Percentiles rank a stretch among this genome's conserved stretches.
phyloP scores from a whole-genome alignment of 345 rosid species.

The Raphanus sativus region DNA sequence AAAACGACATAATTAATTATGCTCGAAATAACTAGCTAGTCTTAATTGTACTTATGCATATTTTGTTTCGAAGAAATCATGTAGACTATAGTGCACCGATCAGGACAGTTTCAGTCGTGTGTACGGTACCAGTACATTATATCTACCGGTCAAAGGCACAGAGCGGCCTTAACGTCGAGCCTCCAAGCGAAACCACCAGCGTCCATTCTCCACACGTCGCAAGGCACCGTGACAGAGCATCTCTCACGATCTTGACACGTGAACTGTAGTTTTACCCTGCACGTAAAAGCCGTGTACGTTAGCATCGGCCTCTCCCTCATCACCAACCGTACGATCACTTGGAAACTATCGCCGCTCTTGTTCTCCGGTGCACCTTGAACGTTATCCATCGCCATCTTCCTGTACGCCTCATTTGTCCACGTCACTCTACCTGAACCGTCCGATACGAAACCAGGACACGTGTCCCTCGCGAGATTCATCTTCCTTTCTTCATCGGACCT shows the following conservation, averaged over 20 bases:
- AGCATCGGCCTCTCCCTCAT: slow-evolving; percentile 49
- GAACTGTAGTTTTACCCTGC: slow-evolving; percentile 70
- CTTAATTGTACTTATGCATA: neutral
- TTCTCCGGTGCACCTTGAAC: slow-evolving; percentile 29
- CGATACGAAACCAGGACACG: slow-evolving; percentile 82
- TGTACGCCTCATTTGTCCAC: slow-evolving; percentile 73
- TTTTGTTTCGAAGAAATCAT: neutral
- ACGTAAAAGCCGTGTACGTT: slow-evolving; percentile 58
- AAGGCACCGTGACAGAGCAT: slow-evolving; percentile 62
- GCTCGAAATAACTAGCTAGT: neutral
- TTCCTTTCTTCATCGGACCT: slow-evolving; percentile 57
- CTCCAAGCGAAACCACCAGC: slow-evolving; percentile 85
- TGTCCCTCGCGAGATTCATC: slow-evolving; percentile 54
- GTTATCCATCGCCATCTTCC: slow-evolving; percentile 53
- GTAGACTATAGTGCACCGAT: neutral
- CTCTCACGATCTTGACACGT: slow-evolving; percentile 49
- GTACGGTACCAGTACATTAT: neutral
- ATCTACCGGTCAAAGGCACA: slow-evolving; percentile 41
- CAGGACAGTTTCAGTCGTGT: slow-evolving; percentile 3
- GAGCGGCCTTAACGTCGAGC: slow-evolving; percentile 77
- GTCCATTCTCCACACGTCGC: slow-evolving; percentile 88
- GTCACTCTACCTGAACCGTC: slow-evolving; percentile 66
- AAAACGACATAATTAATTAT: neutral
- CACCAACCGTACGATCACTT: slow-evolving; percentile 57
- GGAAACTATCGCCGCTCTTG: slow-evolving; percentile 10